Conservation (phyloP, 2,329 filamentous ascomycete genomes). For the Fusarium sp. region DNA sequence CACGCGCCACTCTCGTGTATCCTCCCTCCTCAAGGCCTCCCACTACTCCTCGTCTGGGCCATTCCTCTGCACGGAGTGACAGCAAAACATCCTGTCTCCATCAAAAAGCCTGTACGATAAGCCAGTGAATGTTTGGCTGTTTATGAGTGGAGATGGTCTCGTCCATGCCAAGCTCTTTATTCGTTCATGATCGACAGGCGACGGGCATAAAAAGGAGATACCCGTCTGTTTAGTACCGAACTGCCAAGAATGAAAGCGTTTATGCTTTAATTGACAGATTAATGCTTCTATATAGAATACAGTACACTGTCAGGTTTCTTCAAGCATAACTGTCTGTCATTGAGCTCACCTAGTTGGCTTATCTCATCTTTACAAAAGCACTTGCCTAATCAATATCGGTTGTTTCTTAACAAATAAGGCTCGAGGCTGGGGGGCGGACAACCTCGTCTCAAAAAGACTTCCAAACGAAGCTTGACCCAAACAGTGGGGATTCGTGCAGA, state of each 20-base stretch:
- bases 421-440: no score
- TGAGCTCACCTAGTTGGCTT: constrained; percentile 32
- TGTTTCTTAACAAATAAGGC: constrained; percentile 9
- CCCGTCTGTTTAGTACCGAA: not conserved
- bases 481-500: constrained; percentile 5
- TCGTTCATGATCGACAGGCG: constrained; percentile 26
- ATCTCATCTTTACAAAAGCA: constrained; percentile 7
- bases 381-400: constrained; percentile 14
- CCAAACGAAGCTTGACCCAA: constrained; percentile 16
- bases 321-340: constrained; percentile 34
- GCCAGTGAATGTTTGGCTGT: not conserved
- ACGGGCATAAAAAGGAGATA: constrained; percentile 28
- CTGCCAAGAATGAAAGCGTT: constrained; percentile 20
- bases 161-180: constrained; percentile 27
- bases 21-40: constrained; percentile 20
- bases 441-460: not conserved
- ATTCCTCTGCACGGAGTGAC: not conserved
- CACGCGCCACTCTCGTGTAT: not conserved
- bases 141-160: constrained; percentile 10
- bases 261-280: constrained; percentile 11
- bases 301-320: not conserved
- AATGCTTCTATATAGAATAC: not conserved
- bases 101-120: constrained; percentile 1
- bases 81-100: not conserved
- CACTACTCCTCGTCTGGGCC: not conserved